Evolutionary conservation across 805 yeast species (phyloP).

Genomic region (Groenewaldozyma salmanticensis): DNA sequence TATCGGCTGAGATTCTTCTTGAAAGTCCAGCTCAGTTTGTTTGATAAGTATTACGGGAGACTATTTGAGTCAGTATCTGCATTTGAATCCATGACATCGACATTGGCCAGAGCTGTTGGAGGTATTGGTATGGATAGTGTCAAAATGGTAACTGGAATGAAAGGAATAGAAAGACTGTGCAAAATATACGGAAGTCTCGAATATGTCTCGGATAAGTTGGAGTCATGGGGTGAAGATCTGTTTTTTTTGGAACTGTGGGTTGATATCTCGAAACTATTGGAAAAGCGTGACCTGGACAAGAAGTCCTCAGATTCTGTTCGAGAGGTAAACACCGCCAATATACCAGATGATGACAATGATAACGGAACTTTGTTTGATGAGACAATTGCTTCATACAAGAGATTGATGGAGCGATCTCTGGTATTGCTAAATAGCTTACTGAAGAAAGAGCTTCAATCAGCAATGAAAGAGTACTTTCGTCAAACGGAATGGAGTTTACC

Average conservation of each 20-base stretch:
- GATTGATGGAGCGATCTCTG: slow-evolving; percentile 25
- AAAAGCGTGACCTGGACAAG: slow-evolving; percentile 4
- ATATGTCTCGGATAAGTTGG: slow-evolving; percentile 31
- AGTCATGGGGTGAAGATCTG: slow-evolving; percentile 35
- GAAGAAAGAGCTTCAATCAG: slow-evolving; percentile 29
- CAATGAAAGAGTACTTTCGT: slow-evolving; percentile 31
- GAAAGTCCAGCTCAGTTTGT: slow-evolving; percentile 46
- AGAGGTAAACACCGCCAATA: slow-evolving; percentile 3
- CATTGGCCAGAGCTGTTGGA: slow-evolving; percentile 28
- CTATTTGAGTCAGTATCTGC: slow-evolving; percentile 35
- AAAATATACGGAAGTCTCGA: slow-evolving; percentile 31
- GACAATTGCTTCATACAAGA: slow-evolving; percentile 31
- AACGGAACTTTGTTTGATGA: slow-evolving; percentile 37
- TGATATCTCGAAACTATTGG: slow-evolving; percentile 22
- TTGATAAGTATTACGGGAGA: slow-evolving; percentile 42
- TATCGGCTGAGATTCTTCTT: slow-evolving; percentile 48
- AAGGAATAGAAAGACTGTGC: slow-evolving; percentile 35
- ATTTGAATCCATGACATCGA: slow-evolving; percentile 33
- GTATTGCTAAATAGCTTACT: slow-evolving; percentile 25
- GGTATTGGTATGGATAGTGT: slow-evolving; percentile 25
- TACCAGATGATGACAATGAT: slow-evolving; percentile 19
- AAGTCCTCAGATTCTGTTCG: slow-evolving; percentile 5
- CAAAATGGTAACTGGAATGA: slow-evolving; percentile 23
- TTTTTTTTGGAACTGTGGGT: slow-evolving; percentile 37
- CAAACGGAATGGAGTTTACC: slow-evolving; percentile 23